Evolutionary conservation across 805 yeast genomes (phyloP), one percentile per base, ranked within the genome.

Genomic region (Metschnikowia cubensis): DNA sequence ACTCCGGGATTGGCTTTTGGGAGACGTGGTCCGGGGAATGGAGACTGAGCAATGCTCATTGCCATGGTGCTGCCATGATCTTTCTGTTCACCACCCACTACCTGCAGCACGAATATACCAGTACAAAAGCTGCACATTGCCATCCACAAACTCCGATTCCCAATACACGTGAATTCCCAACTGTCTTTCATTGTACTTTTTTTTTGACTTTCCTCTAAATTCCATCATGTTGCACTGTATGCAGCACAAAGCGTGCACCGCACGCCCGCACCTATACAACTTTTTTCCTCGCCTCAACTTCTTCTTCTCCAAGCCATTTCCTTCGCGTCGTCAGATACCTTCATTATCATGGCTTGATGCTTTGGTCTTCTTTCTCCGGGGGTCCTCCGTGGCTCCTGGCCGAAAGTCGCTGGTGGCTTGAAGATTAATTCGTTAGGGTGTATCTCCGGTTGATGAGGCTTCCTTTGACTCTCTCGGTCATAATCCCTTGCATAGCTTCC

Each of bases 371-470:
- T 42, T 50, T 45, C 29, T 44, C 51, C 53, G 55, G 48, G 40
- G 37, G 42, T 43, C 61, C 56, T 52, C 22, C 48, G 58, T 50
- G 59, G 38, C 41, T 50, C 34, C 45, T 47, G 53, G 50, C 42
- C 20, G 44, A 47, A 48, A 50, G 18, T 45, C 48, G 53, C 42
- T 42, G 50, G 57, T 50, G 56, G 57, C 47, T 46, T 42, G 54
- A 45, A 57, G 52, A 55, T 43, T n/a, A 35, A 43, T 11, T 17
- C 42, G 48, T 36, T 49, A 69, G 76, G 73, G 79, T 71, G 80
- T 75, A 75, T 75, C 80, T 75, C 80, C 80, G 79, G 65, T 66
- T 71, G 75, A 72, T 66, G 79, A 75, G 71, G 65, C 50, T 25
- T 38, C 57, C 60, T 43, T 50, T 74, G 80, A 74, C 62, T 71